Evolutionary conservation across 1,284 basidiomycete species (phyloP).

Genomic region (Cryptococcus amylolentus): DNA sequence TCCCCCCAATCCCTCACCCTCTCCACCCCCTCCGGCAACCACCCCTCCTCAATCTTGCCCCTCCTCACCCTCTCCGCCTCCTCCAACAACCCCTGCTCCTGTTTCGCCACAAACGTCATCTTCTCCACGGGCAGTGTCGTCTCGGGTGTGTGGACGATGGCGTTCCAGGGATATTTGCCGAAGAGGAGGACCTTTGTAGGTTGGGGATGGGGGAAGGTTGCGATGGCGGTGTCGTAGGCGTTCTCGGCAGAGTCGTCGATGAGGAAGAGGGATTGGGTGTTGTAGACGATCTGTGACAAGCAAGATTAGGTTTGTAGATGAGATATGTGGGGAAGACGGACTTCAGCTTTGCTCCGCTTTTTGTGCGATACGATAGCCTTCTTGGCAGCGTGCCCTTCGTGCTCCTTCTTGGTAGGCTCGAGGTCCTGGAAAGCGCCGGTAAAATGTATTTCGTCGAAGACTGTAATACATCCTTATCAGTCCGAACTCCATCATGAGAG

Average conservation of each 20-base stretch:
- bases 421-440: conserved; percentile 63
- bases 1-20: conserved; percentile 43
- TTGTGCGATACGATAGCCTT: conserved; percentile 57
- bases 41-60: conserved; percentile 27
- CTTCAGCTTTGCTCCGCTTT: conserved; percentile 64
- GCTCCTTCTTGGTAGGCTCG: conserved; percentile 40
- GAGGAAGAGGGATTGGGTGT: conserved; percentile 61
- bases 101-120: conserved; percentile 59
- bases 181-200: conserved; percentile 65
- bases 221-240: conserved; percentile 58
- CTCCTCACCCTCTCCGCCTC: conserved; percentile 29
- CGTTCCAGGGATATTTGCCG: conserved; percentile 74
- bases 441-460: conserved; percentile 68
- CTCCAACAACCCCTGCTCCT: conserved; percentile 47
- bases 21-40: conserved; percentile 44
- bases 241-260: conserved; percentile 79
- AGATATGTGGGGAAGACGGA: conserved; percentile 30
- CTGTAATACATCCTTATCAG: conserved; percentile 28
- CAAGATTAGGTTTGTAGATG: not conserved
- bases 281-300: conserved; percentile 59
- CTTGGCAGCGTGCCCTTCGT: conserved; percentile 52
- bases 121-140: conserved; percentile 46
- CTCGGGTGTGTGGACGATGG: conserved; percentile 44
- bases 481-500: not conserved
- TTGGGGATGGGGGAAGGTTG: conserved; percentile 18